Evolutionary conservation across 371 early-diverging fungal species (phyloP), one percentile per base, ranked within the genome.

Genomic region (Zopfochytrium polystomum): DNA sequence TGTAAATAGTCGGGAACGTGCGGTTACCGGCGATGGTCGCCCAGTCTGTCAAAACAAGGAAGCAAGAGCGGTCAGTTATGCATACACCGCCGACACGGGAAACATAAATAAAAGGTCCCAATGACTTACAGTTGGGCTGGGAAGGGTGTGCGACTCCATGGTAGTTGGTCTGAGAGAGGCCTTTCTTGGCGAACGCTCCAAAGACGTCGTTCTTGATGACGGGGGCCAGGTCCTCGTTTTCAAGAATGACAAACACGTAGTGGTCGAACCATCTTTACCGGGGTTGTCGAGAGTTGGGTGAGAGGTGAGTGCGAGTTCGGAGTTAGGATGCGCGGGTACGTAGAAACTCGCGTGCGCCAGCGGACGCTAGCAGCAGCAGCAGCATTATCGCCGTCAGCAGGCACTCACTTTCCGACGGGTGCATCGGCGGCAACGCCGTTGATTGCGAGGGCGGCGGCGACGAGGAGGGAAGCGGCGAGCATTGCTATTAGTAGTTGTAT

Each of bases 171-270:
- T 77, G 55, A 9, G 73, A 56, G 35, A 73, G 63, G 52, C 81
- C 81, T 55, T 78, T 13, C 13, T n/a, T 23, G 32, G 65, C 25
- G 18, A 61, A 32, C 6, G 52, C 52, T 2, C 25, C 46, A 6
- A 55, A 66, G 15, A 74, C 76, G 3, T 67, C 58, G 55, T 78
- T 66, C 7, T 66, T 59, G 50, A 65, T 58, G 3, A 74, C 81
- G 3, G 62, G 61, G 30, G 26, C 51, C 43, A 70, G 76, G 51
- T 77, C 72, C n/a, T 67, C 67, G 65, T 83, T 83, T 50, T 83
- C 83, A 33, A 83, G 65, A 15, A 80, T 63, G 30, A 83, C 65
- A 27, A 77, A 73, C 0, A 80, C 72, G 15, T 77, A 66, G 11
- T 76, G 71, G 56, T 81, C 76, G 51, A 80, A 80, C 38, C 42